Conservation (phyloP, 306 rosid species). For the Quercus glauca region DNA sequence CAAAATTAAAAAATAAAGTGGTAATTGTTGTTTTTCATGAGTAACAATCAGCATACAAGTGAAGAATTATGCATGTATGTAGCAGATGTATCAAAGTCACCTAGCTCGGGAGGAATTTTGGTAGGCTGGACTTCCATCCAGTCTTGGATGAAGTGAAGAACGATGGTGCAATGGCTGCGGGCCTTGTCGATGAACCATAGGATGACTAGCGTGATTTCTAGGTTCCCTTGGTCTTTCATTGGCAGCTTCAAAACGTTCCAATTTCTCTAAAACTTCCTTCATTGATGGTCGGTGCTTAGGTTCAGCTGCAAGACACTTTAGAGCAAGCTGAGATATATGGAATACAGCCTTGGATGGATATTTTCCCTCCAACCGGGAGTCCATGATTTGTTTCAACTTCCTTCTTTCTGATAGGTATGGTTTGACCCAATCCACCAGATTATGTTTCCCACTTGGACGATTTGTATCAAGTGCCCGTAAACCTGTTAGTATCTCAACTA, state of each 20-base stretch:
- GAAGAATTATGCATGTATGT: neutral
- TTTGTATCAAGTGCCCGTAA: constrained; percentile 64
- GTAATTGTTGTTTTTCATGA: neutral
- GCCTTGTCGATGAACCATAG: constrained; percentile 39
- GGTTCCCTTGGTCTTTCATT: constrained; percentile 47
- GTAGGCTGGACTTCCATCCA: constrained; percentile 19
- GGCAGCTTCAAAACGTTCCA: constrained; percentile 59
- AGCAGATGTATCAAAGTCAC: neutral
- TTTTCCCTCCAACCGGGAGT: constrained; percentile 55
- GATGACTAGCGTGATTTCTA: constrained; percentile 27
- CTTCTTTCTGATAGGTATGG: constrained; percentile 67
- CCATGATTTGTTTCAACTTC: constrained; percentile 74
- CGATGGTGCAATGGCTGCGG: constrained; percentile 47
- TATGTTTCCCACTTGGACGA: constrained; percentile 70
- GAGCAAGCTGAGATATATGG: constrained; percentile 67
- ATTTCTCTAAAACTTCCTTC: constrained; percentile 68
- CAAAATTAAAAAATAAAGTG: neutral
- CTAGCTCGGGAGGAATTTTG: constrained; percentile 20
- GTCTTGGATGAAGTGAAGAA: constrained; percentile 51
- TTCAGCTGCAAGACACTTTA: constrained; percentile 72
- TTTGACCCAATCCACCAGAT: constrained; percentile 74
- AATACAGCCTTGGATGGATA: constrained; percentile 84
- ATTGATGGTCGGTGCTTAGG: constrained; percentile 82
- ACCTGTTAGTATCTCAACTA: constrained; percentile 80
- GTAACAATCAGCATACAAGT: neutral